Evolutionary conservation across 768 basidiomycete genomes (phyloP).

Genomic region (Cubamyces lactineus): DNA sequence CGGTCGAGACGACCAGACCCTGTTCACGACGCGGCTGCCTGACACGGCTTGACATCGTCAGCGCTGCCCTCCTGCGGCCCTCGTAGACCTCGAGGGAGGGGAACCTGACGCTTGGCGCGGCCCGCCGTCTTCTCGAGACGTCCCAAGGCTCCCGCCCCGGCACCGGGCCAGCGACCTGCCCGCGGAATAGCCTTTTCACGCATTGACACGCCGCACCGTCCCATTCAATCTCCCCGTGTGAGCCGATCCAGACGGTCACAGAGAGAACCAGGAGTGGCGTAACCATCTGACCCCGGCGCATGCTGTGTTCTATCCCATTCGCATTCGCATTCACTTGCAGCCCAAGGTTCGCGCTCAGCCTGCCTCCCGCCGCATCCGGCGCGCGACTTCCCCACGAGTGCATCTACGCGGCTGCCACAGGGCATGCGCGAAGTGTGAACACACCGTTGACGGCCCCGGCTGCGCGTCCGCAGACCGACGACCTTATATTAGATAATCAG

Average conservation of each 20-base stretch:
- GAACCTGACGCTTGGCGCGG: background rate
- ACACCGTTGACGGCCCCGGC: conserved; percentile 1
- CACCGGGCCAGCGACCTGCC: conserved; percentile 7
- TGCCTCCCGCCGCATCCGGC: conserved; percentile 10
- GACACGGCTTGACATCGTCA: background rate
- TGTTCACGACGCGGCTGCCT: background rate
- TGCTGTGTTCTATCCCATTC: too few relatives aligned
- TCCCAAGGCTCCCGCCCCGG: background rate
- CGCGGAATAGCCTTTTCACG: conserved; percentile 25
- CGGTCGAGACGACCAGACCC: background rate
- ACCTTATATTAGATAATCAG: conserved; percentile 24
- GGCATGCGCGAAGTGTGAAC: background rate
- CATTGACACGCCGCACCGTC: background rate
- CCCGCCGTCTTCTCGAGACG: background rate
- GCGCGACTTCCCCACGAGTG: conserved; percentile 16
- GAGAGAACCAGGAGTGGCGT: conserved; percentile 1
- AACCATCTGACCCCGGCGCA: conserved; percentile 17
- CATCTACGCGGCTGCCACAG: background rate
- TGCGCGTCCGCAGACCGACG: conserved; percentile 2
- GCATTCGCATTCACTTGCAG: background rate
- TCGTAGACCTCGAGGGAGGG: background rate
- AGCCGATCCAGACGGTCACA: conserved; percentile 1
- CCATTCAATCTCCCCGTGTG: background rate
- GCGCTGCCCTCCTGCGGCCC: background rate
- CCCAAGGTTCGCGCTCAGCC: background rate